Percentiles rank a stretch among this genome's conserved stretches.
Conservation (phyloP, 2,329 filamentous ascomycete genomes). For the Lasiodiplodia theobromae region DNA sequence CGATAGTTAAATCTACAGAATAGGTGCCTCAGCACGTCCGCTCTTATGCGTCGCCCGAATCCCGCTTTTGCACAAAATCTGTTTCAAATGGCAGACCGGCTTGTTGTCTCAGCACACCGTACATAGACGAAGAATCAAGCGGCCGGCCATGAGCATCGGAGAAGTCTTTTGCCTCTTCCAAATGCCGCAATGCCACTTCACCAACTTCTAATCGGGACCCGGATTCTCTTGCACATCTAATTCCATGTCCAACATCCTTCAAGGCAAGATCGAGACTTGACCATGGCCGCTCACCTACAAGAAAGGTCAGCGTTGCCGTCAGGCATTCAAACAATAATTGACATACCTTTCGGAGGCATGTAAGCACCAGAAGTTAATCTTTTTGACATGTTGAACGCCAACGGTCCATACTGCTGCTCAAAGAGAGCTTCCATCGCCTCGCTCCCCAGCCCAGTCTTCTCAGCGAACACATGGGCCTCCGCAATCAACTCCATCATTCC, state of each 20-base stretch:
- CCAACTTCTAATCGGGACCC: slow-evolving; percentile 52
- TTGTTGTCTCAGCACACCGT: slow-evolving; percentile 2
- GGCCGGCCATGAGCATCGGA: background rate
- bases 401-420: slow-evolving; percentile 40
- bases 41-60: background rate
- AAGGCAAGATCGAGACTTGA: slow-evolving; percentile 60
- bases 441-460: slow-evolving; percentile 52
- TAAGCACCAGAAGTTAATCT: slow-evolving; percentile 41
- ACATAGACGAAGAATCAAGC: slow-evolving; percentile 14
- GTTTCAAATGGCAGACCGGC: slow-evolving; percentile 2
- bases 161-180: slow-evolving; percentile 50
- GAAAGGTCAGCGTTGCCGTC: background rate
- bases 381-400: slow-evolving; percentile 38
- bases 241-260: slow-evolving; percentile 61
- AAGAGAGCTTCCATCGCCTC: slow-evolving; percentile 54
- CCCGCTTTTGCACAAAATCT: background rate
- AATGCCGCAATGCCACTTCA: slow-evolving; percentile 53
- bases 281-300: slow-evolving; percentile 43
- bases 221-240: slow-evolving; percentile 51
- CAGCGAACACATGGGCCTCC: slow-evolving; percentile 59
- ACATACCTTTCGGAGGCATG: slow-evolving; percentile 37
- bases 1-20: background rate
- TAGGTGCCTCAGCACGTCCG: background rate
- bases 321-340: background rate
- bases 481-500: slow-evolving; percentile 59